Evolutionary conservation across 371 early-diverging fungal species (phyloP).

Genomic region (Mortierella sp.): DNA sequence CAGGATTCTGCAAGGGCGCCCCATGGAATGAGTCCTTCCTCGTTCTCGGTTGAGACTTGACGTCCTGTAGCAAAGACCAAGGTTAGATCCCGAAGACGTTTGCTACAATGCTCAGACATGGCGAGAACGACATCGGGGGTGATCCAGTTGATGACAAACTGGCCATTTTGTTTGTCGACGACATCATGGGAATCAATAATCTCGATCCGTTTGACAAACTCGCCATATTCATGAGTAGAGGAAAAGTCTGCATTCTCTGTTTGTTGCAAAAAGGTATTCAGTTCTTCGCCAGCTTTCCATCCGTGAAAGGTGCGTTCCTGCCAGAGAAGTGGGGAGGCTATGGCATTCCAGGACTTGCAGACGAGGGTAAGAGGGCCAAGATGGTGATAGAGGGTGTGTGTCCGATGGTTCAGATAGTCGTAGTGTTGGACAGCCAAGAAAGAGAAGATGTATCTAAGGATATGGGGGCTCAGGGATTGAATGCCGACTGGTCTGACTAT

Average conservation of each 20-base stretch:
- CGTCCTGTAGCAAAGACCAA: slow-evolving; percentile 55
- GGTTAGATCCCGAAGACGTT: slow-evolving; percentile 48
- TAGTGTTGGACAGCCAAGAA: slow-evolving; percentile 52
- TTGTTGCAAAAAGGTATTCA: slow-evolving; percentile 42
- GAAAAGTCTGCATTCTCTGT: slow-evolving; percentile 58
- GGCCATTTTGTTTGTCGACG: slow-evolving; percentile 55
- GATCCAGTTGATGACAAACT: slow-evolving; percentile 58
- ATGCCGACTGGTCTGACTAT: slow-evolving; percentile 26
- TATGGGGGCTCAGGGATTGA: slow-evolving; percentile 24
- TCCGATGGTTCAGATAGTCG: slow-evolving; percentile 55
- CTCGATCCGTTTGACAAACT: slow-evolving; percentile 56
- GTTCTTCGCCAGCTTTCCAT: slow-evolving; percentile 56
- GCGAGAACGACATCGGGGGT: slow-evolving; percentile 55
- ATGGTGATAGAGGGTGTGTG: slow-evolving; percentile 50
- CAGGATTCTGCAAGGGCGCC: slow-evolving; percentile 52
- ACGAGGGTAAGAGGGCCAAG: slow-evolving; percentile 48
- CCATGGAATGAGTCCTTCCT: slow-evolving; percentile 56
- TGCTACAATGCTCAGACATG: slow-evolving; percentile 52
- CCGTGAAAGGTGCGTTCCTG: slow-evolving; percentile 57
- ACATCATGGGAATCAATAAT: slow-evolving; percentile 58
- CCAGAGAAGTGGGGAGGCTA: slow-evolving; percentile 53
- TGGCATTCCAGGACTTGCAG: slow-evolving; percentile 50
- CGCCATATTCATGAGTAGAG: slow-evolving; percentile 55
- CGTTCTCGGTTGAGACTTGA: slow-evolving; percentile 41
- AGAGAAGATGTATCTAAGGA: slow-evolving; percentile 28